Evolutionary conservation across 1,284 basidiomycete genomes (phyloP).

Genomic region (Agaricales sp.): DNA sequence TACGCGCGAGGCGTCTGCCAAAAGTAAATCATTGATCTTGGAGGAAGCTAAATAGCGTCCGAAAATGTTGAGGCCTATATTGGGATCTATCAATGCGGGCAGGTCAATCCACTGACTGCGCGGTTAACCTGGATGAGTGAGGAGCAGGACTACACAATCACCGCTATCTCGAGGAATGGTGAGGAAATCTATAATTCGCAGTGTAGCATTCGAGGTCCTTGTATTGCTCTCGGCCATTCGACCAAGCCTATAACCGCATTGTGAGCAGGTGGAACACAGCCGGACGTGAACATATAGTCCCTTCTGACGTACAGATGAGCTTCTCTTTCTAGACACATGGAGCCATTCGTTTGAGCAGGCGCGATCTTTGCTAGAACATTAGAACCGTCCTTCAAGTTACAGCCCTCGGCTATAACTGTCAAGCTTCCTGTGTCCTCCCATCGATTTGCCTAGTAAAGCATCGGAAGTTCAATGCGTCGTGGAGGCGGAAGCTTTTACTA

Average conservation of each 20-base stretch:
- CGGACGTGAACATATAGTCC: too few species aligned
- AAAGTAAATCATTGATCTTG: slow-evolving; percentile 56
- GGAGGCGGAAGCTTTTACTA: not conserved
- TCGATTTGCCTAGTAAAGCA: slow-evolving; percentile 37
- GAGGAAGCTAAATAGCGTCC: slow-evolving; percentile 54
- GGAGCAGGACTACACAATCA: slow-evolving; percentile 53
- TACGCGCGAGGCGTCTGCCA: slow-evolving; percentile 40
- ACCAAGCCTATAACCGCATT: slow-evolving; percentile 35
- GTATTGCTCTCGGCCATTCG: slow-evolving; percentile 36
- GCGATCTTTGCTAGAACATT: slow-evolving; percentile 63
- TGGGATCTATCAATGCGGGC: not conserved
- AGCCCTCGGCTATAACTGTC: slow-evolving; percentile 57
- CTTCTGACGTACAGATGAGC: slow-evolving; percentile 49
- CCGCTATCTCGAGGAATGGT: slow-evolving; percentile 52
- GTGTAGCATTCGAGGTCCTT: slow-evolving; percentile 40
- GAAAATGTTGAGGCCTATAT: slow-evolving; percentile 37
- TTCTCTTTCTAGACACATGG: slow-evolving; percentile 61
- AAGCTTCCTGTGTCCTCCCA: slow-evolving; percentile 66
- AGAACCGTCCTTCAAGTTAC: slow-evolving; percentile 57
- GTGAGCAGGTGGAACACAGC: too few species aligned
- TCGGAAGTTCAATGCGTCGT: too few species aligned
- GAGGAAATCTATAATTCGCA: slow-evolving; percentile 55
- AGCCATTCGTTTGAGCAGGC: slow-evolving; percentile 55
- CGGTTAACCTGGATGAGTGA: slow-evolving; percentile 46
- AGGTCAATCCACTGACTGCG: not conserved